Conservation (phyloP, 805 yeast species). For the Wickerhamiella dianesei region DNA sequence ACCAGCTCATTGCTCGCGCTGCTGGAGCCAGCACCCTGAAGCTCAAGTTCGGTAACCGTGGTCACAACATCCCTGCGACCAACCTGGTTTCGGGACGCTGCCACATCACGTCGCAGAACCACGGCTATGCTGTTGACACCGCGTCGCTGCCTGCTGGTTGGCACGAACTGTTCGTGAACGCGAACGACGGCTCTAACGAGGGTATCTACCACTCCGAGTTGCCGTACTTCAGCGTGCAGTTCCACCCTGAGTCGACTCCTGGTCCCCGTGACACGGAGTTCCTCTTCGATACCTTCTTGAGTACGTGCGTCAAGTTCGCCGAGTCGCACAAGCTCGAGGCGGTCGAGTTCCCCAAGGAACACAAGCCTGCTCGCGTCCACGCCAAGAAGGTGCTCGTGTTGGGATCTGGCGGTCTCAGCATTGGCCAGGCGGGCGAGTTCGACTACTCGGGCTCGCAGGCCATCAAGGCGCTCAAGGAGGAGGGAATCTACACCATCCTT, state of each 20-base stretch:
- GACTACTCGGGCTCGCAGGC: conserved; percentile 99
- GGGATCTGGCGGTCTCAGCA: conserved; percentile 96
- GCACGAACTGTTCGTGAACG: conserved; percentile 89
- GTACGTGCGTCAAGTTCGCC: conserved; percentile 51
- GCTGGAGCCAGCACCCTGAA: conserved; percentile 87
- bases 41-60: conserved; percentile 97
- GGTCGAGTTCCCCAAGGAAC: conserved; percentile 55
- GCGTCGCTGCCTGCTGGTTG: conserved; percentile 62
- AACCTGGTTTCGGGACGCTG: conserved; percentile 84
- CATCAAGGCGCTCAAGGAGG: conserved; percentile 94
- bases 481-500: conserved; percentile 88
- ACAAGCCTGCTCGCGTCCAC: conserved; percentile 31
- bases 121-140: conserved; percentile 93
- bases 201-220: conserved; percentile 84
- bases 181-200: conserved; percentile 95
- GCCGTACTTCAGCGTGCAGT: conserved; percentile 95
- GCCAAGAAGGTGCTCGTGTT: conserved; percentile 86
- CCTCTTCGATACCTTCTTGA: conserved; percentile 82
- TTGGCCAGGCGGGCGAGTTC: conserved; percentile 99
- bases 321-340: conserved; percentile 41
- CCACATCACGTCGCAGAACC: conserved; percentile 97
- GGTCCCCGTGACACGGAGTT: conserved; percentile 99
- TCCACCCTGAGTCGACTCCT: conserved; percentile 98
- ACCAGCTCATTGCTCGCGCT: conserved; percentile 90
- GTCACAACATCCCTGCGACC: conserved; percentile 95